Evolutionary conservation across 352 stramenopile genomes (phyloP).

Genomic region (Globisporangium middletonii): DNA sequence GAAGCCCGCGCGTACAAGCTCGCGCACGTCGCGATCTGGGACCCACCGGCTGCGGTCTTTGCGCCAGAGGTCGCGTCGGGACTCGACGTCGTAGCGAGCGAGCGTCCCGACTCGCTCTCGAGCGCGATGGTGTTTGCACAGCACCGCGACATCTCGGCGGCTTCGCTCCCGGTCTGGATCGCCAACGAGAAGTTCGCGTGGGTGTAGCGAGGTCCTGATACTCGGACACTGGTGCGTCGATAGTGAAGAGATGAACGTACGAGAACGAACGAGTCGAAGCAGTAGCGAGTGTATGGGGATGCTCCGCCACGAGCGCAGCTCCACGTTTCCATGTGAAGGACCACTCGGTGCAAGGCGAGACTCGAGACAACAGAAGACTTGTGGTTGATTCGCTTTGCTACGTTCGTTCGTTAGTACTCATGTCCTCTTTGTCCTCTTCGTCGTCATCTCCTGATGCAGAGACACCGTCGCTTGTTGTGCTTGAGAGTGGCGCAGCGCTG

Average conservation of each 20-base stretch:
- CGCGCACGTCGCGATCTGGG: slow-evolving; percentile 39
- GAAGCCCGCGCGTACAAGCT: slow-evolving; percentile 40
- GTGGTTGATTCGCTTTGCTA: too few species aligned
- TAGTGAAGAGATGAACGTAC: background rate
- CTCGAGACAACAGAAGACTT: too few species aligned
- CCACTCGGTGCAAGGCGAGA: too few species aligned
- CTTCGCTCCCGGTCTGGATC: slow-evolving; percentile 23
- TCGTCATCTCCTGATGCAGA: background rate
- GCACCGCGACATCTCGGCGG: slow-evolving; percentile 2
- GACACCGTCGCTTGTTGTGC: background rate
- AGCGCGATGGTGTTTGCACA: slow-evolving; percentile 43
- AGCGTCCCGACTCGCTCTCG: slow-evolving; percentile 51
- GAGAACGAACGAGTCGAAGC: too few species aligned
- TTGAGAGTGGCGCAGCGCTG: slow-evolving; percentile 3
- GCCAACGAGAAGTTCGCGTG: slow-evolving; percentile 54
- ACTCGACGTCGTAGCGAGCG: slow-evolving; percentile 26
- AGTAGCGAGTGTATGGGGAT: too few species aligned
- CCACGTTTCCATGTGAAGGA: too few species aligned
- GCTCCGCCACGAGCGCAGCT: too few species aligned
- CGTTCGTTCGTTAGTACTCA: too few species aligned
- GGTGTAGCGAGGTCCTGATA: slow-evolving; percentile 17
- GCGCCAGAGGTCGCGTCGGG: slow-evolving; percentile 12
- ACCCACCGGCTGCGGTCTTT: slow-evolving; percentile 22
- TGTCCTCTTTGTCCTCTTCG: background rate
- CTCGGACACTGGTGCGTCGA: background rate